Conservation (phyloP, 1,284 basidiomycete species). For the Sphagnurus paluster region DNA sequence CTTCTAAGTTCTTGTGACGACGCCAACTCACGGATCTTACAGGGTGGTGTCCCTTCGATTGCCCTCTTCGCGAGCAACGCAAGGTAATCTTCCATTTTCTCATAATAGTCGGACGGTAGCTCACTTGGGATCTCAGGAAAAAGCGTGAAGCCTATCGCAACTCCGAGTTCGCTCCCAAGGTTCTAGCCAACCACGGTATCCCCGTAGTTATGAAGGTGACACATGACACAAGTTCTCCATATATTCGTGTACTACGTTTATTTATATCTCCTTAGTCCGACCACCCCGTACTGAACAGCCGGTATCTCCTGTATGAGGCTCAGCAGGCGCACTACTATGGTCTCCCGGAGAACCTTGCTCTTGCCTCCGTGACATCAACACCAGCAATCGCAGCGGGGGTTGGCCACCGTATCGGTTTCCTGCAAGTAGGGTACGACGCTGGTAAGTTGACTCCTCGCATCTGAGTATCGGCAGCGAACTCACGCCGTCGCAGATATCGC, state of each 20-base stretch:
- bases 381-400: constrained; percentile 78
- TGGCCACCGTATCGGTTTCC: constrained; percentile 78
- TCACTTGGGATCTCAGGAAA: constrained; percentile 45
- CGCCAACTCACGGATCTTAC: not conserved
- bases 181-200: constrained; percentile 74
- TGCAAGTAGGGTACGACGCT: constrained; percentile 55
- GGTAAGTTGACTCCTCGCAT: constrained; percentile 9
- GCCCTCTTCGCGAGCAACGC: constrained; percentile 69
- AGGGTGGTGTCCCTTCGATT: constrained; percentile 61
- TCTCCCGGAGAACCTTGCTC: constrained; percentile 55
- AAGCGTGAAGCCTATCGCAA: constrained; percentile 87
- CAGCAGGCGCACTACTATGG: constrained; percentile 85
- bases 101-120: not conserved
- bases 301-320: constrained; percentile 82
- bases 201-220: constrained; percentile 77
- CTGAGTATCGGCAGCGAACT: not conserved
- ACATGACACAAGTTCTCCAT: not conserved
- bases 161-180: constrained; percentile 81
- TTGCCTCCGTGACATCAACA: constrained; percentile 75
- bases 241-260: not conserved
- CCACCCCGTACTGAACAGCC: constrained; percentile 74
- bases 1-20: not conserved
- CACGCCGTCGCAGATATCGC: constrained; percentile 46
- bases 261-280: constrained; percentile 49
- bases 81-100: constrained; percentile 3